phyloP scores from a whole-genome alignment of 176 grass and related monocot species.

The Aechmea fasciata region DNA sequence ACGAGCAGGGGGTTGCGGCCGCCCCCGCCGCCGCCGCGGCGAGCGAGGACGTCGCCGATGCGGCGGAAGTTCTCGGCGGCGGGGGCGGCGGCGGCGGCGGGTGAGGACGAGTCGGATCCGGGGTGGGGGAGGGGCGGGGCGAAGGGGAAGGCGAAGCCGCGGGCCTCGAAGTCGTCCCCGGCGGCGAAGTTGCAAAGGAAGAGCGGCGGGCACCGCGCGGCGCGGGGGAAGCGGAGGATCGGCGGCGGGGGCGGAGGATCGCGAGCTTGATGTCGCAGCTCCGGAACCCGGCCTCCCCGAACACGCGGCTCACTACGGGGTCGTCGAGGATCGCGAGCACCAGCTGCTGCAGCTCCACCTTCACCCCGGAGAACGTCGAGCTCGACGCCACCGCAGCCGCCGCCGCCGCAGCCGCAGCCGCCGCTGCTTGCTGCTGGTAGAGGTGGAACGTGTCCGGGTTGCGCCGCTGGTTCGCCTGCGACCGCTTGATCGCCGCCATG shows the following conservation, averaged over 20 bases:
- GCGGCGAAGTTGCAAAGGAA: constrained; percentile 81
- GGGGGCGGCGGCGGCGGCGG: constrained; percentile 2
- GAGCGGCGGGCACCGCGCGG: constrained; percentile 50
- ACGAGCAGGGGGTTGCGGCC: constrained; percentile 85
- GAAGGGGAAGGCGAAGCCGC: constrained; percentile 19
- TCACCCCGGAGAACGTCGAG: constrained; percentile 37
- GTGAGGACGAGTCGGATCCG: constrained; percentile 1
- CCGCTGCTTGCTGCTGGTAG: constrained; percentile 44
- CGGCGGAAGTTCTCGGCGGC: constrained; percentile 44
- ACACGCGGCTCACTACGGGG: constrained; percentile 82
- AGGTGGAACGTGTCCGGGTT: constrained; percentile 70
- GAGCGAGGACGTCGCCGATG: constrained; percentile 62
- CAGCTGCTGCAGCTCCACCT: constrained; percentile 74
- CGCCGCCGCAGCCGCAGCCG: background rate
- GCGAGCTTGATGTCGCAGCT: constrained; percentile 73
- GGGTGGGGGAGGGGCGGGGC: background rate
- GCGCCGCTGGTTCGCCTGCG: constrained; percentile 69
- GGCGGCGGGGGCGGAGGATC: constrained; percentile 59
- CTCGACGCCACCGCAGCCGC: constrained; percentile 3
- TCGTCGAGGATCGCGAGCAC: constrained; percentile 81
- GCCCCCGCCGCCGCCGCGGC: background rate
- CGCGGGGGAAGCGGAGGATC: constrained; percentile 29
- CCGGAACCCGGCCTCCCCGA: constrained; percentile 75
- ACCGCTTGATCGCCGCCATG: constrained; percentile 87
- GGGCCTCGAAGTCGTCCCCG: constrained; percentile 38